Percentiles rank a stretch among this genome's conserved stretches.
phyloP scores from a whole-genome alignment of 208 protist genomes.

The Acanthamoeba rhysodes region DNA sequence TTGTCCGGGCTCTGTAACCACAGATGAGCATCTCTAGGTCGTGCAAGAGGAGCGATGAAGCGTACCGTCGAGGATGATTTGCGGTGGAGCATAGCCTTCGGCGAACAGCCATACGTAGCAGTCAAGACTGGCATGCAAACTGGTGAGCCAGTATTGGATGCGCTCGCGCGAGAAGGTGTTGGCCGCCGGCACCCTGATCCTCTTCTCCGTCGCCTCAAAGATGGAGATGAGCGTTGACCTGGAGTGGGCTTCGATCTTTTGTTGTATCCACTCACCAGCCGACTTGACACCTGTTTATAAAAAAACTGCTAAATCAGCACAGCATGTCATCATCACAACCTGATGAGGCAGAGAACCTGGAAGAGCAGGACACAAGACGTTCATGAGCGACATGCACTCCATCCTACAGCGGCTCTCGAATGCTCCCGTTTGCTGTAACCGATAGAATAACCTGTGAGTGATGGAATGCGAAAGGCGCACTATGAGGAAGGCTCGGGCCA shows the following conservation, averaged over 20 bases:
- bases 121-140: slow-evolving; percentile 76
- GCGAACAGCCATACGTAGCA: slow-evolving; percentile 83
- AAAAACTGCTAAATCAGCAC: not conserved
- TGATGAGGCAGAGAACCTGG: slow-evolving; percentile 42
- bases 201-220: slow-evolving; percentile 56
- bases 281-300: slow-evolving; percentile 72
- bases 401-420: slow-evolving; percentile 76
- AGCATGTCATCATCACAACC: not conserved
- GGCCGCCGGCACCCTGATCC: not conserved
- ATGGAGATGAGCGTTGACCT: slow-evolving; percentile 37
- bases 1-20: not conserved
- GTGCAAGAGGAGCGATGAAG: not conserved
- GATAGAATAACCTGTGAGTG: not conserved
- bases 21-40: not conserved
- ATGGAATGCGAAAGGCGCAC: not conserved
- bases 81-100: slow-evolving; percentile 79
- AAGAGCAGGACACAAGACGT: slow-evolving; percentile 73
- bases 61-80: slow-evolving; percentile 69
- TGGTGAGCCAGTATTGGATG: slow-evolving; percentile 80
- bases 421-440: slow-evolving; percentile 61
- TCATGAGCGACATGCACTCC: slow-evolving; percentile 83
- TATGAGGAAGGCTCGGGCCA: not conserved
- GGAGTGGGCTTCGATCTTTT: slow-evolving; percentile 60
- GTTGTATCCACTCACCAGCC: slow-evolving; percentile 77
- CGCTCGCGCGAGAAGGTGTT: slow-evolving; percentile 7